Conservation (phyloP, 345 rosid genomes). For the Fremontodendron californicum region DNA sequence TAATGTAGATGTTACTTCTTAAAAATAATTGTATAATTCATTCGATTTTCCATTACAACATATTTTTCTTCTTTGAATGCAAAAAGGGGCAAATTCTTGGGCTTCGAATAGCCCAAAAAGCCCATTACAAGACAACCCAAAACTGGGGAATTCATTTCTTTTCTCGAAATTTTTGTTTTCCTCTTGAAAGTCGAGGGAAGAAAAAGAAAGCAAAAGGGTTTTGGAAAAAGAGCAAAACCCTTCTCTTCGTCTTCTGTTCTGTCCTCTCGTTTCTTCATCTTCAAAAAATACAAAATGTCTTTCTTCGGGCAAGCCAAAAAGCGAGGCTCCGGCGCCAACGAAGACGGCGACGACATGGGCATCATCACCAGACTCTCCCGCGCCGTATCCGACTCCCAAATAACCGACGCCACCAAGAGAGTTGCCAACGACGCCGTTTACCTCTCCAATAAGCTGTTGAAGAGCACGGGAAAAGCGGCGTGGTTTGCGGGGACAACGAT, state of each 20-base stretch:
- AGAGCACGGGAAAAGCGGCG: slow-evolving; percentile 79
- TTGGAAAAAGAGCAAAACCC: too few relatives aligned
- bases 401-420: slow-evolving; percentile 35
- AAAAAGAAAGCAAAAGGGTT: neutral
- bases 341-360: slow-evolving; percentile 15
- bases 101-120: too few relatives aligned
- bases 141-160: too few relatives aligned
- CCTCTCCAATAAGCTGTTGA: slow-evolving; percentile 49
- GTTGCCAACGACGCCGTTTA: slow-evolving; percentile 43
- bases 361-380: slow-evolving; percentile 17
- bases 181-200: too few relatives aligned
- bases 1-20: too few relatives aligned
- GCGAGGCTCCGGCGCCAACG: neutral
- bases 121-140: too few relatives aligned
- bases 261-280: neutral
- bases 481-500: slow-evolving; percentile 79
- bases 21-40: too few relatives aligned
- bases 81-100: too few relatives aligned
- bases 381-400: slow-evolving; percentile 21
- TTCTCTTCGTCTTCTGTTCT: neutral
- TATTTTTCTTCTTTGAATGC: too few relatives aligned
- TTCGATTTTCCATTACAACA: too few relatives aligned
- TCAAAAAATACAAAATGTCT: neutral
- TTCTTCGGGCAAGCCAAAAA: neutral
- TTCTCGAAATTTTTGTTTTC: too few relatives aligned